Evolutionary conservation across 2,329 filamentous ascomycete species (phyloP).

Genomic region (Pestalotiopsis sp.): DNA sequence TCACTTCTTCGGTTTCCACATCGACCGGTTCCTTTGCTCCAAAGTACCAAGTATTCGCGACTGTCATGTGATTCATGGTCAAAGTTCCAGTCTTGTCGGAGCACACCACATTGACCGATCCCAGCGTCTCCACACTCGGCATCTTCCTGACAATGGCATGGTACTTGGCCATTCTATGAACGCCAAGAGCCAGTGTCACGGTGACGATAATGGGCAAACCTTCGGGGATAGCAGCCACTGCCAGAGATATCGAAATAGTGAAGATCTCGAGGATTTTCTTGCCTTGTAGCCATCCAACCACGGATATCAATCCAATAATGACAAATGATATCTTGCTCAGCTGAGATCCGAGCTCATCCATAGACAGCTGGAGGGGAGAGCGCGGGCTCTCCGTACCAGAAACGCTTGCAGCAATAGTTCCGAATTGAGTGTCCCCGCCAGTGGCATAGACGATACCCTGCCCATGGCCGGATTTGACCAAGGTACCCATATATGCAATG

Average conservation of each 20-base stretch:
- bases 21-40: slow-evolving; percentile 60
- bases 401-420: slow-evolving; percentile 91
- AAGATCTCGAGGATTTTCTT: slow-evolving; percentile 93
- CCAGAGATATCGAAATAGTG: slow-evolving; percentile 94
- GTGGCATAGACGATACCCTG: slow-evolving; percentile 98
- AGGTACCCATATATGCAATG: slow-evolving; percentile 96
- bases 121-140: slow-evolving; percentile 95
- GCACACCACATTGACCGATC: slow-evolving; percentile 99
- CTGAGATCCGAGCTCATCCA: slow-evolving; percentile 97
- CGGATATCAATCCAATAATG: slow-evolving; percentile 89
- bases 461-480: slow-evolving; percentile 92
- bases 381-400: slow-evolving; percentile 94
- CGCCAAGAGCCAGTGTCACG: slow-evolving; percentile 90
- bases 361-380: slow-evolving; percentile 90
- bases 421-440: slow-evolving; percentile 91
- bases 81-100: slow-evolving; percentile 97
- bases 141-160: slow-evolving; percentile 94
- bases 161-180: slow-evolving; percentile 92
- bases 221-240: slow-evolving; percentile 94
- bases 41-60: slow-evolving; percentile 95
- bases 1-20: slow-evolving; percentile 55
- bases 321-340: slow-evolving; percentile 96
- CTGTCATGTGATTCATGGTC: slow-evolving; percentile 98
- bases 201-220: slow-evolving; percentile 98
- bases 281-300: slow-evolving; percentile 88